Evolutionary conservation across 108 stramenopile species (phyloP).

Genomic region (Seminavis robusta): DNA sequence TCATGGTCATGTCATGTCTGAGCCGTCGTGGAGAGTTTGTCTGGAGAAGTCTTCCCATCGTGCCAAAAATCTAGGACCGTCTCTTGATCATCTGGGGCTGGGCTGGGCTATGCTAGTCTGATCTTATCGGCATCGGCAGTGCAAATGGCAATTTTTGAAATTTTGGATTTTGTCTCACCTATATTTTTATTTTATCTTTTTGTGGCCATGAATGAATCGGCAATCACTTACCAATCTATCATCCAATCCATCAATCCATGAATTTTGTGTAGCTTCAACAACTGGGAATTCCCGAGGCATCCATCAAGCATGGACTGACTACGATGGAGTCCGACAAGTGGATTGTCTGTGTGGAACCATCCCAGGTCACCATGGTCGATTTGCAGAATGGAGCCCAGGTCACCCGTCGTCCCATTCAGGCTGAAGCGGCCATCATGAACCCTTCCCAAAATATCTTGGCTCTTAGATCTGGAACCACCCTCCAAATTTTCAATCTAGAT

Average conservation of each 20-base stretch:
- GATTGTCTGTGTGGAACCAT: constrained; percentile 90
- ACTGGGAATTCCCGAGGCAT: constrained; percentile 85
- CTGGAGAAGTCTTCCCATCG: too few relatives aligned
- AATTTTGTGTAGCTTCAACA: constrained; percentile 75
- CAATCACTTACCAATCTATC: constrained; percentile 1
- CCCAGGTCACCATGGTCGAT: constrained; percentile 91
- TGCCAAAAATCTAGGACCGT: too few relatives aligned
- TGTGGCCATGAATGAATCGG: constrained; percentile 6
- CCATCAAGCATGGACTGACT: constrained; percentile 89
- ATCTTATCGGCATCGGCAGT: neutral
- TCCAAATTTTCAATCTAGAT: constrained; percentile 99
- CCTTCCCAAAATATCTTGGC: constrained; percentile 91
- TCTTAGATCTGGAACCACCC: constrained; percentile 83
- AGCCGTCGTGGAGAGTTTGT: too few relatives aligned
- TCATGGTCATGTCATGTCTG: too few relatives aligned
- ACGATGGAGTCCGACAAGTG: constrained; percentile 92
- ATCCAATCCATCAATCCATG: constrained; percentile 1
- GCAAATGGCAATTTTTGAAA: neutral
- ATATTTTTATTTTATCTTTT: neutral
- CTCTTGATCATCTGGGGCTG: neutral
- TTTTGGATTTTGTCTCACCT: neutral
- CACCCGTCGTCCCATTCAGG: constrained; percentile 93
- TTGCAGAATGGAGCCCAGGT: constrained; percentile 88
- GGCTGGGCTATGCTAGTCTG: neutral
- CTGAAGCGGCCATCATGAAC: constrained; percentile 99